Evolutionary conservation across 2,329 filamentous ascomycete species (phyloP).

Genomic region (Neofusicoccum kwambonambiense): DNA sequence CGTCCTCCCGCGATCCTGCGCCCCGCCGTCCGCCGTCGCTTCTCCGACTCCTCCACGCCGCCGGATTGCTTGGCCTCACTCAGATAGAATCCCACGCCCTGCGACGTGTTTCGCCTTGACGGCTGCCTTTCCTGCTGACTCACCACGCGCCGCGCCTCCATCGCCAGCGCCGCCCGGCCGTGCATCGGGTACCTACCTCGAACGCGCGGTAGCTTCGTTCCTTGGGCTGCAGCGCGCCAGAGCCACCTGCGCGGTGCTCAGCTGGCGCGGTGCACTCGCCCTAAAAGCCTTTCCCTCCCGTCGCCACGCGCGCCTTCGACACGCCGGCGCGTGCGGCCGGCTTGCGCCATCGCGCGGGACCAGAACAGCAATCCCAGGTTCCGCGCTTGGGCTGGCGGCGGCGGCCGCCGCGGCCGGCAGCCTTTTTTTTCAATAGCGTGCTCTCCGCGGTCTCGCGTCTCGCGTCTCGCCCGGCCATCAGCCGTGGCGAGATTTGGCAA

Average conservation of each 20-base stretch:
- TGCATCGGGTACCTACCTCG: not conserved
- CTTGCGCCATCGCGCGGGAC: not conserved
- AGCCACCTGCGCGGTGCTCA: too few species aligned
- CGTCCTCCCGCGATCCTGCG: not conserved
- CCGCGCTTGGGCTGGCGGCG: not conserved
- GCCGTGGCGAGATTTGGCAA: too few species aligned
- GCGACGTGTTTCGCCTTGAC: not conserved
- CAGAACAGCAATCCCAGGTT: not conserved
- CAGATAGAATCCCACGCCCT: too few species aligned
- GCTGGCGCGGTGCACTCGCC: too few species aligned
- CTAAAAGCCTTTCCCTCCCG: not conserved
- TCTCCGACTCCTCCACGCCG: not conserved
- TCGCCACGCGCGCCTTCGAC: not conserved
- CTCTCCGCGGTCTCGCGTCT: too few species aligned
- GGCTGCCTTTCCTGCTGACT: not conserved
- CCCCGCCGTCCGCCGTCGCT: not conserved
- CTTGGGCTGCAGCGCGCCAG: not conserved
- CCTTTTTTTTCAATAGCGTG: not conserved
- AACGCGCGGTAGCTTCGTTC: not conserved
- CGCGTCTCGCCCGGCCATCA: too few species aligned
- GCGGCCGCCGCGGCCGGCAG: not conserved
- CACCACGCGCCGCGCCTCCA: not conserved
- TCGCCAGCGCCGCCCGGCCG: not conserved
- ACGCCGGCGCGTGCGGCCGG: not conserved
- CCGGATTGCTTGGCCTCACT: not conserved